phyloP scores from a whole-genome alignment of 1,284 basidiomycete species.

The Ceratobasidium sp. region DNA sequence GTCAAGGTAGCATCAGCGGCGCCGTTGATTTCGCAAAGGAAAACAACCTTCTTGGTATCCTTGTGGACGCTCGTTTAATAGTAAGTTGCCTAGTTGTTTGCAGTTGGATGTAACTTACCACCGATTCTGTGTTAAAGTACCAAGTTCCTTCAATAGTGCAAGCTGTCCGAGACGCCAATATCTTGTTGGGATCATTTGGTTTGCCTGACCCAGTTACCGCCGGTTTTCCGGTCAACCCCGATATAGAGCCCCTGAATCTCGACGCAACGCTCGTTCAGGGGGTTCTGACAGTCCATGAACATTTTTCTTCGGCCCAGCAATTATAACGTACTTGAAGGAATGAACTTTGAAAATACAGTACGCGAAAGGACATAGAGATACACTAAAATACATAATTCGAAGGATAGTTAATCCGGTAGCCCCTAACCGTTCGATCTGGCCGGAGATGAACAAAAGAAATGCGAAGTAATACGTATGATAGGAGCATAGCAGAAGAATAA shows the following conservation, averaged over 20 bases:
- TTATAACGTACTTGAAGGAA: constrained; percentile 40
- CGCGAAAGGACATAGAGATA: constrained; percentile 40
- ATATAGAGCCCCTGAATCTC: constrained; percentile 36
- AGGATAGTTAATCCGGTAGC: constrained; percentile 29
- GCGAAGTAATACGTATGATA: constrained; percentile 12
- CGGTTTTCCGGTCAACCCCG: constrained; percentile 23
- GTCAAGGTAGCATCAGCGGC: constrained; percentile 74
- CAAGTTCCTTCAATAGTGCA: constrained; percentile 85
- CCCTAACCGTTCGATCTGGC: constrained; percentile 33
- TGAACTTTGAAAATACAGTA: constrained; percentile 43
- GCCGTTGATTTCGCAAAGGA: constrained; percentile 94
- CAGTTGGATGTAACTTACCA: background rate
- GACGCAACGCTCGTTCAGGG: constrained; percentile 36
- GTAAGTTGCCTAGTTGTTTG: constrained; percentile 61
- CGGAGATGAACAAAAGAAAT: constrained; percentile 31
- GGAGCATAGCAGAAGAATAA: constrained; percentile 27
- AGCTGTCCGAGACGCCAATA: constrained; percentile 87
- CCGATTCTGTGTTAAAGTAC: constrained; percentile 8
- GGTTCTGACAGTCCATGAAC: constrained; percentile 37
- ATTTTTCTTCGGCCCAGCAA: constrained; percentile 38
- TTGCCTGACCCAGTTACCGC: constrained; percentile 21
- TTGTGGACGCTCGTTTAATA: constrained; percentile 89
- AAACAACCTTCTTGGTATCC: constrained; percentile 94
- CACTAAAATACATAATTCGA: constrained; percentile 43
- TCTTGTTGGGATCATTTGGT: constrained; percentile 80